Percentiles rank a stretch among this genome's conserved stretches.
These are phyloP conservation scores for Amylostereum areolatum DNA, from an alignment of 1,284 basidiomycete genomes.

Conservation along the genomic window DNA sequence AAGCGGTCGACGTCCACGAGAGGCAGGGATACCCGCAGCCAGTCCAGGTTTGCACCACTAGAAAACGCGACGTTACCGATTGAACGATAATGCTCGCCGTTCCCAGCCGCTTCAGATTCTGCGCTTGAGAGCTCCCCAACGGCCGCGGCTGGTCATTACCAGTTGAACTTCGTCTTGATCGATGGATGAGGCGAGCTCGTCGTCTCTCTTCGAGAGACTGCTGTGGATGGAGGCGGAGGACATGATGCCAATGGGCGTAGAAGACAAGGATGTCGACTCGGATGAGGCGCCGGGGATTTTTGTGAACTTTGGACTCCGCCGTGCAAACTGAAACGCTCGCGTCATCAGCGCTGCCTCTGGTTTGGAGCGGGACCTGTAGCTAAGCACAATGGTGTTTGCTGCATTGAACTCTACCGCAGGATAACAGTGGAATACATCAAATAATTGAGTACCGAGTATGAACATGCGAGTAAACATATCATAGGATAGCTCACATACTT, in stretches of 20 bases:
- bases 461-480: no score
- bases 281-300: no score
- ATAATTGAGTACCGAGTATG: no score
- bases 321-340: no score
- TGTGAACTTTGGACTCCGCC: no score
- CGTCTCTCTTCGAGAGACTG: slow-evolving; percentile 9
- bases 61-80: slow-evolving; percentile 67
- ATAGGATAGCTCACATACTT: no score
- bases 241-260: slow-evolving; percentile 9
- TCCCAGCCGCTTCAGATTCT: slow-evolving; percentile 13
- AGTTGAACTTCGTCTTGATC: slow-evolving; percentile 57
- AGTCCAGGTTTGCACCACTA: slow-evolving; percentile 57
- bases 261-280: slow-evolving; percentile 1
- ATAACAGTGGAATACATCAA: no score
- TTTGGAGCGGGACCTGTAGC: no score
- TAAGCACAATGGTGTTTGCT: no score
- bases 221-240: slow-evolving; percentile 13
- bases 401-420: no score
- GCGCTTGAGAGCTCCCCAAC: slow-evolving; percentile 4
- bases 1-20: slow-evolving; percentile 39
- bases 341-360: no score
- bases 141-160: slow-evolving; percentile 38
- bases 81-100: slow-evolving; percentile 27
- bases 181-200: slow-evolving; percentile 22
- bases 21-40: slow-evolving; percentile 82